phyloP scores from a whole-genome alignment of 2,329 filamentous ascomycete species.

The Stagonosporopsis cucurbitacearum region DNA sequence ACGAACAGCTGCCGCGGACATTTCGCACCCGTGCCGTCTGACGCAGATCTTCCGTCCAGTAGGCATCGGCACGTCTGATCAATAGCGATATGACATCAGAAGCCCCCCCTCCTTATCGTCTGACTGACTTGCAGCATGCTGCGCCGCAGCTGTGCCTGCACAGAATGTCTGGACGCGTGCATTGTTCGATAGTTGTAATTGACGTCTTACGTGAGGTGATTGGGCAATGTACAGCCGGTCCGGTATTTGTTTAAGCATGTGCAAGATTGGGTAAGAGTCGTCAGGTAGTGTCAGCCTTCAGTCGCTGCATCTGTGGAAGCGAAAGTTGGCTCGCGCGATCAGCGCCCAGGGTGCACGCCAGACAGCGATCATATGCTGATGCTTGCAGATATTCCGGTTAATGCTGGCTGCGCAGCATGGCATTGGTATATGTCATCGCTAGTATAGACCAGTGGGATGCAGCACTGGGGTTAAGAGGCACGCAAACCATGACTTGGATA shows the following conservation, averaged over 20 bases:
- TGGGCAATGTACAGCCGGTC: slow-evolving; percentile 14
- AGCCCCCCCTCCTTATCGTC: too few species aligned
- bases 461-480: not conserved
- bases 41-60: slow-evolving; percentile 14
- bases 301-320: slow-evolving; percentile 1
- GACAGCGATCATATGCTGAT: slow-evolving; percentile 16
- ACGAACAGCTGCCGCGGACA: not conserved
- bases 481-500: not conserved
- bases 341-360: slow-evolving; percentile 10
- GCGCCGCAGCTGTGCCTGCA: not conserved
- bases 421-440: not conserved
- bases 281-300: slow-evolving; percentile 1
- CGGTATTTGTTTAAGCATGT: slow-evolving; percentile 8
- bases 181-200: slow-evolving; percentile 8
- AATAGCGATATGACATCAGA: not conserved
- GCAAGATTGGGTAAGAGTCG: not conserved
- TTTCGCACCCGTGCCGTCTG: slow-evolving; percentile 5
- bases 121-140: not conserved
- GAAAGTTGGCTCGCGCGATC: slow-evolving; percentile 11
- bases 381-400: slow-evolving; percentile 6
- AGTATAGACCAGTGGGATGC: not conserved
- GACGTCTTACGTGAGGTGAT: slow-evolving; percentile 18
- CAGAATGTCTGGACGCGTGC: not conserved
- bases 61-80: not conserved
- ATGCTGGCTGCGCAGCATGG: slow-evolving; percentile 2